Conservation (phyloP, 257 asterid species). For the Forsythia suspensa region DNA sequence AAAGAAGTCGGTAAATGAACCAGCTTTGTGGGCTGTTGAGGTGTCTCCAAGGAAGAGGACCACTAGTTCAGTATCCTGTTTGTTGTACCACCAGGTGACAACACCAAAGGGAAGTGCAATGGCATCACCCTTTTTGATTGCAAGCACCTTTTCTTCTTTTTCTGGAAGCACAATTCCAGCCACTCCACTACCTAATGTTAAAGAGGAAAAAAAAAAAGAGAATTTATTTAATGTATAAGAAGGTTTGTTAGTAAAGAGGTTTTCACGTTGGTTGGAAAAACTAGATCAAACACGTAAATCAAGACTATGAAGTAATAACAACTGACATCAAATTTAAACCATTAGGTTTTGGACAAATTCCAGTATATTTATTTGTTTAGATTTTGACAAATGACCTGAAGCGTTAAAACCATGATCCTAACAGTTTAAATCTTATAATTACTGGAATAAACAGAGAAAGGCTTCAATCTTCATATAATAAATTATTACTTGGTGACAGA, state of each 20-base stretch:
- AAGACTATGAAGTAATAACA: background rate
- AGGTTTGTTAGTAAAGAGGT: background rate
- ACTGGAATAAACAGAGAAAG: too few relatives aligned
- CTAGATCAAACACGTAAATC: background rate
- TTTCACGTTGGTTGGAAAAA: background rate
- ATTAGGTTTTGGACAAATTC: too few relatives aligned
- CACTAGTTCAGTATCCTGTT: conserved; percentile 51
- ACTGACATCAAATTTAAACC: background rate
- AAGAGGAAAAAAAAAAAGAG: background rate
- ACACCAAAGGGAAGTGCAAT: conserved; percentile 89
- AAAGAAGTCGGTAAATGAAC: conserved; percentile 54
- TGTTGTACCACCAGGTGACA: conserved; percentile 89
- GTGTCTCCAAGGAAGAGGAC: conserved; percentile 61
- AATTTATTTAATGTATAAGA: too few relatives aligned
- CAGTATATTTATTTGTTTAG: too few relatives aligned
- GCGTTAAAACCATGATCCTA: too few relatives aligned
- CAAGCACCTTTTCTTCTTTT: conserved; percentile 76
- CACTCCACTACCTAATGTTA: conserved; percentile 55
- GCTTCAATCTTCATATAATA: too few relatives aligned
- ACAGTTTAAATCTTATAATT: too few relatives aligned
- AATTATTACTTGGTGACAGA: too few relatives aligned
- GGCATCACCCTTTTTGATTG: conserved; percentile 88
- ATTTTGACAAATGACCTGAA: too few relatives aligned
- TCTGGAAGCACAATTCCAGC: conserved; percentile 86
- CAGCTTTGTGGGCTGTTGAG: conserved; percentile 49